Evolutionary conservation across 2,329 filamentous ascomycete species (phyloP).

Genomic region (Aspergillus sp.): DNA sequence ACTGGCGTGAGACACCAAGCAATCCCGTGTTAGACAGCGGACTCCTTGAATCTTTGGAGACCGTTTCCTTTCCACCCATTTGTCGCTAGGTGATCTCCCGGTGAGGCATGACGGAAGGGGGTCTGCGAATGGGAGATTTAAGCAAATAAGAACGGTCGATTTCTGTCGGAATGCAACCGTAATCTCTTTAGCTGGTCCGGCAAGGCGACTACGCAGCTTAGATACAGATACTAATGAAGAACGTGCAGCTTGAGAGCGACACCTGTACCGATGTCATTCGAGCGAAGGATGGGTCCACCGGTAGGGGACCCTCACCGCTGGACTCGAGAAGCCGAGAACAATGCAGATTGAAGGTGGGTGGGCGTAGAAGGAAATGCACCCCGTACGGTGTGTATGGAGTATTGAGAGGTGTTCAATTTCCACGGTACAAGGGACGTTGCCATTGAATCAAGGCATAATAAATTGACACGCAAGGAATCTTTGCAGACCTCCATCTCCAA

Average conservation of each 20-base stretch:
- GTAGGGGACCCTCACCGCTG: background rate
- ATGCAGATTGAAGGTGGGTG: background rate
- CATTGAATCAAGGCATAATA: background rate
- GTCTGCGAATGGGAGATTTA: background rate
- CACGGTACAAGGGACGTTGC: too few species aligned
- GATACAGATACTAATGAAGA: conserved; percentile 10
- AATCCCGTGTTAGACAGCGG: background rate
- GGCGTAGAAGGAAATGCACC: background rate
- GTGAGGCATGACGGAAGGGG: background rate
- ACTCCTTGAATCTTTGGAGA: background rate
- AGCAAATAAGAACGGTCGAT: background rate
- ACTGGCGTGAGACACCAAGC: background rate
- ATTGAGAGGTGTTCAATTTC: background rate
- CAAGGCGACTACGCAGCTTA: background rate
- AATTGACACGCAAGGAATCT: background rate
- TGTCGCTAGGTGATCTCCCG: background rate
- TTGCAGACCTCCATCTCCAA: background rate
- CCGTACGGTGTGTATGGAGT: too few species aligned
- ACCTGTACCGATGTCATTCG: conserved; percentile 16
- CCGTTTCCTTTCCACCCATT: background rate
- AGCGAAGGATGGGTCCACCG: conserved; percentile 8
- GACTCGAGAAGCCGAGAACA: background rate
- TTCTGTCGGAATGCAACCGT: background rate
- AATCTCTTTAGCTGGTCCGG: background rate
- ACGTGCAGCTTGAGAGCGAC: conserved; percentile 10